Percentiles rank a stretch among this genome's conserved stretches.
phyloP scores from a whole-genome alignment of 192 early-diverging fungal species.

The Coemansia sp. region DNA sequence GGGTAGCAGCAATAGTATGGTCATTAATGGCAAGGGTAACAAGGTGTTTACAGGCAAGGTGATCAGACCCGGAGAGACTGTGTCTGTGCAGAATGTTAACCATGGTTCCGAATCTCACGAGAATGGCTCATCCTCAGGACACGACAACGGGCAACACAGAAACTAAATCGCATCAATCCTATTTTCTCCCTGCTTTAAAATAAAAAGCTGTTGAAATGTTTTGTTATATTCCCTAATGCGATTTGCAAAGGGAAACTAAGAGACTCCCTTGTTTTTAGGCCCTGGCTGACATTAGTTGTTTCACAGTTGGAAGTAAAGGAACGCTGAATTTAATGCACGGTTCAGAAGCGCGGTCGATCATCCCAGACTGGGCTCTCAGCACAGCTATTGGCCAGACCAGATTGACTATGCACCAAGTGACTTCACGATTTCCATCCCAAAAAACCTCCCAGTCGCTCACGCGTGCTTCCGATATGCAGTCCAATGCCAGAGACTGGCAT shows the following conservation, averaged over 20 bases:
- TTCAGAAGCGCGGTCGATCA: too few relatives aligned
- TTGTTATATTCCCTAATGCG: too few relatives aligned
- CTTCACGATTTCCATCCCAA: constrained; percentile 12
- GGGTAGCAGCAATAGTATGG: constrained; percentile 18
- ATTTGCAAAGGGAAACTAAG: constrained; percentile 1
- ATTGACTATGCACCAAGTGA: constrained; percentile 2
- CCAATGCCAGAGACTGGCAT: background rate
- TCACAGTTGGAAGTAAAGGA: background rate
- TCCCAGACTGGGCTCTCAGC: too few relatives aligned
- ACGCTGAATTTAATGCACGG: background rate
- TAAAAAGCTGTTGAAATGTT: background rate
- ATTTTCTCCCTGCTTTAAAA: constrained; percentile 1
- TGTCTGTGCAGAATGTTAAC: background rate
- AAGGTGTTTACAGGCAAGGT: constrained; percentile 12
- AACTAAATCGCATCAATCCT: background rate
- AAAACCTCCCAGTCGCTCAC: background rate
- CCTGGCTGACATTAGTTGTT: background rate
- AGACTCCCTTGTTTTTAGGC: constrained; percentile 1
- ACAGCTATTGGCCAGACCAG: background rate
- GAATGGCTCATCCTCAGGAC: background rate
- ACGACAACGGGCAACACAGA: background rate
- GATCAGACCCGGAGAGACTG: too few relatives aligned
- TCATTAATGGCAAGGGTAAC: constrained; percentile 37
- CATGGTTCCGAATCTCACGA: background rate
- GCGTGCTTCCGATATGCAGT: constrained; percentile 1